Percentiles rank a stretch among this genome's conserved stretches.
phyloP scores from a whole-genome alignment of 345 rosid species.

The Aethionema arabicum region DNA sequence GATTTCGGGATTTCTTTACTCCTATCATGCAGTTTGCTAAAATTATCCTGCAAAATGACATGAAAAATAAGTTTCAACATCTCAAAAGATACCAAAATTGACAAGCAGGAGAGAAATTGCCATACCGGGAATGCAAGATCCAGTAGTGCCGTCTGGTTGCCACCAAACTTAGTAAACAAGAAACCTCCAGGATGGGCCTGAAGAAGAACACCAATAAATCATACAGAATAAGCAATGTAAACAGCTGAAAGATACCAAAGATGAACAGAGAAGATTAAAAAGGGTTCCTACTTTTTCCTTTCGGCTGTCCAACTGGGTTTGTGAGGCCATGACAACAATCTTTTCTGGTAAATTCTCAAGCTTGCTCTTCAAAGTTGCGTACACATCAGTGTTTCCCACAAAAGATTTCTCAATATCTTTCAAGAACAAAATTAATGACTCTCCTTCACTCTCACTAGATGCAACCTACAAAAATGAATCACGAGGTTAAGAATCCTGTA shows the following conservation, averaged over 20 bases:
- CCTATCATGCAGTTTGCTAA: conserved; percentile 83
- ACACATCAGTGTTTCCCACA: conserved; percentile 69
- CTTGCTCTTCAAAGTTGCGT: conserved; percentile 64
- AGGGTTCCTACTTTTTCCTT: conserved; percentile 76
- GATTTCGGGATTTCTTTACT: conserved; percentile 86
- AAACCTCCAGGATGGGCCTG: conserved; percentile 96
- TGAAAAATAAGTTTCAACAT: conserved; percentile 7
- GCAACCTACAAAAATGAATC: conserved; percentile 54
- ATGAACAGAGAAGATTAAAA: not conserved
- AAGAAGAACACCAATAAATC: conserved; percentile 22
- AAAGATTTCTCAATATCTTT: conserved; percentile 92
- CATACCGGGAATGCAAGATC: conserved; percentile 95
- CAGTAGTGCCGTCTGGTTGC: conserved; percentile 87
- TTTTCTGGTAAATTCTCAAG: conserved; percentile 74
- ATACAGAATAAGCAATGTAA: conserved; percentile 9
- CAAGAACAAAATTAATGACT: conserved; percentile 73
- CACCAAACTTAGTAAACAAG: conserved; percentile 87
- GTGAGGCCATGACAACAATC: conserved; percentile 87
- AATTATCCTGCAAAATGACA: conserved; percentile 65
- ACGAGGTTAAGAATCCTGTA: conserved; percentile 22
- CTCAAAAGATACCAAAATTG: conserved; percentile 13
- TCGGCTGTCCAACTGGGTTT: conserved; percentile 82
- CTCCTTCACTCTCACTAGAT: conserved; percentile 59
- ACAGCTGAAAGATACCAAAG: conserved; percentile 18
- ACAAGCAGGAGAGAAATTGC: conserved; percentile 15